Percentiles rank a stretch among this genome's conserved stretches.
These are phyloP conservation scores for Zancudomyces culisetae DNA, from an alignment of 371 early-diverging fungal genomes.

Conservation along the genomic window DNA sequence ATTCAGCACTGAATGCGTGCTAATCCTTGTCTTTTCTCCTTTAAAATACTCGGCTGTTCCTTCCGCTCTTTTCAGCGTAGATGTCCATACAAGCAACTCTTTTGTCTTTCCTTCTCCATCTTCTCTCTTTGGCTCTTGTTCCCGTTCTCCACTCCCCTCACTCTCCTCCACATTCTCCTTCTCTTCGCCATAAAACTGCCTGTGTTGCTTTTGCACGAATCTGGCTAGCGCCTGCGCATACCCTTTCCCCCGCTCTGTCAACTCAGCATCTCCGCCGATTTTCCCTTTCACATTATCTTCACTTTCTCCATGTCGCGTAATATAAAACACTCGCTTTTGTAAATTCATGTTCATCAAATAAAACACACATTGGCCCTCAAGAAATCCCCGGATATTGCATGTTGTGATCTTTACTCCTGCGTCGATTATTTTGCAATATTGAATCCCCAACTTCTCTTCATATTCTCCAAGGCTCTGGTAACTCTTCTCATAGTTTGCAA, in stretches of 20 bases:
- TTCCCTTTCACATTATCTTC: constrained; percentile 61
- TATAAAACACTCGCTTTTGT: constrained; percentile 66
- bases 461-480: constrained; percentile 59
- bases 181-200: constrained; percentile 11
- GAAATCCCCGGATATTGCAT: constrained; percentile 75
- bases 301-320: constrained; percentile 79
- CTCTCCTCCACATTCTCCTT: no score
- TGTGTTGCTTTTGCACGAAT: constrained; percentile 21
- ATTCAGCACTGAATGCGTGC: constrained; percentile 70
- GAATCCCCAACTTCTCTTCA: constrained; percentile 27
- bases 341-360: constrained; percentile 95
- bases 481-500: constrained; percentile 64
- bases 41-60: constrained; percentile 47
- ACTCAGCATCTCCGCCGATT: constrained; percentile 85
- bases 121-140: neutral
- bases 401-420: constrained; percentile 33
- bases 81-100: constrained; percentile 65
- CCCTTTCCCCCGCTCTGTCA: constrained; percentile 54
- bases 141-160: constrained; percentile 3
- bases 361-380: constrained; percentile 84
- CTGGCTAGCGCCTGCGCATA: constrained; percentile 48
- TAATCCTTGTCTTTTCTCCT: constrained; percentile 11
- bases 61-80: constrained; percentile 72
- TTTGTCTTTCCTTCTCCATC: neutral
- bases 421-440: constrained; percentile 71